Evolutionary conservation across 805 yeast genomes (phyloP), one percentile per base, ranked within the genome.

Genomic region (Metschnikowia reukaufii): DNA sequence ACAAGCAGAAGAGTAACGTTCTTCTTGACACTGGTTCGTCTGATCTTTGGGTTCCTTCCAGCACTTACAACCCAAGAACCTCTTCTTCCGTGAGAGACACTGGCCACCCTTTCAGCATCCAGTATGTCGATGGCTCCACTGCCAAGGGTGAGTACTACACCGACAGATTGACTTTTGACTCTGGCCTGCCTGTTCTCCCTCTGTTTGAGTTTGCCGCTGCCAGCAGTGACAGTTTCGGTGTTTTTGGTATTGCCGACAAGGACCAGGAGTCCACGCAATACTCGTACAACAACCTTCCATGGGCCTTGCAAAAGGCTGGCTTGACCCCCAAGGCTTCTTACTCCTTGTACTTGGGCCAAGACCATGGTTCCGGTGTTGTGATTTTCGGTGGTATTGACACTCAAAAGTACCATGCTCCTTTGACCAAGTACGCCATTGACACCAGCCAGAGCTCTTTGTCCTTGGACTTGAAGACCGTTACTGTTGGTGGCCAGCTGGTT

Each of bases 301-400:
- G 73, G 49, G 76, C 76, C 49, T 64, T 88, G 70, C 81, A 74
- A 42, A 59, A 68, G 29, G 77, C 78, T 44, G 91, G 90, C 0
- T 55, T 78, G 36, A 85, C 82, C 46, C 57, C 73, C 36, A 73
- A 76, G 41, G 72, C 73, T 36, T 78, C 78, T 0, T 87, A 84
- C 61, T 84, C 91, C 0, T 66, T 87, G 47, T 85, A 70, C 57
- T 70, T 87, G 62, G 77, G 82, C 54, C 64, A 67, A 3, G 23
- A 30, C 25, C 56, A 66, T 18, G 48, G 42, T 3, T 23, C 60
- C 4, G 77, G 76, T 7, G 57, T 62, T 23, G 52, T 72, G 21
- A 59, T 71, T 45, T 72, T 71, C 58, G 76, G 76, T 5, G 76
- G 73, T 6, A 66, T 70, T 10, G 76, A 71, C 54, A 67, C 64